Base-by-base conservation (phyloP, 208 protist species). In the Wallacemonas sp. region DNA sequence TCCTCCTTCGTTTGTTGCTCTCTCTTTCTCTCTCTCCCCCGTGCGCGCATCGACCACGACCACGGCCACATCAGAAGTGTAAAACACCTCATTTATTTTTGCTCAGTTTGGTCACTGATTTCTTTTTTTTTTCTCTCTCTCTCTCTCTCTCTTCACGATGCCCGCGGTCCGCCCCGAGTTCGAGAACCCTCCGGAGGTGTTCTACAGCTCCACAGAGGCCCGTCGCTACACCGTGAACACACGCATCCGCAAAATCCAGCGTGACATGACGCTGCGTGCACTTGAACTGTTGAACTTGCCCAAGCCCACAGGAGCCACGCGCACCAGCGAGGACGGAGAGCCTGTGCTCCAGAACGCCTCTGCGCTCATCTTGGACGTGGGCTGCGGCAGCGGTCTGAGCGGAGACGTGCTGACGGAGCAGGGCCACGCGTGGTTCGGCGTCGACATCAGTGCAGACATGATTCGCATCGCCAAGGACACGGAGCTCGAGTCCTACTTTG, bases 301-400 rank as follows among this genome's bases (percentile, higher is more conserved):
- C 4, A 76, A 82, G 45, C 55, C 57, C 29, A 45, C 26, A 33
- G 41, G 41, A 0, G 16, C 57, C 25, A 22, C 12, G 23, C 4
- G 7, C 65, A 68, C 26, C 57, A 80, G 74, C 1, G 48, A 63
- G 22, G 48, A 36, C 31, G 73, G 70, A 2, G 10, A 57, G 41
- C 50, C 20, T 25, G 12, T 25, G 3, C 20, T 12, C 41, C 23
- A 59, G 38, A 52, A 83, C 39, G 28, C 69, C 26, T 65, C 69
- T 7, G 79, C 83, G 7, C 68, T 99, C 20, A 66, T 99, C 25
- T 88, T 99, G 1, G 99, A 99, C 77, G 86, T 99, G 39, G 99
- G 99, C 44, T 99, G 98, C 74, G 99, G 99, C 23, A 98, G 97
- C 48, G 98, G 98, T 0, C 71, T 99, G 26, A 98, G 95, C 71